Evolutionary conservation across 2,329 filamentous ascomycete genomes (phyloP), one percentile per base, ranked within the genome.

Genomic region (Fusarium scirpi): DNA sequence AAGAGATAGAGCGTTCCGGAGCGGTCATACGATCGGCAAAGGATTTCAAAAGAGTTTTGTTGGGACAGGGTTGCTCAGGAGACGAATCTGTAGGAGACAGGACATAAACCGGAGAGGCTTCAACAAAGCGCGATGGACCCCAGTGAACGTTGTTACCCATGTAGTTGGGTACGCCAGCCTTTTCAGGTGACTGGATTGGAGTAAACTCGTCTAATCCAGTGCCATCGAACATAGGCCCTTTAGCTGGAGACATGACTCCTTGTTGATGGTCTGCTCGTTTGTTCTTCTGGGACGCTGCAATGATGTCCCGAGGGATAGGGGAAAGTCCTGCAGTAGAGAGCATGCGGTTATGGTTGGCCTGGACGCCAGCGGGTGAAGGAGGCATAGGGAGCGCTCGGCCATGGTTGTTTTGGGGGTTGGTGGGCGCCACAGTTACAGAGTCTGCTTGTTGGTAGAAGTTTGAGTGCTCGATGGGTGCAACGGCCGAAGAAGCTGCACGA

Each of bases 21-120:
- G 8, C 22, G 13, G 58, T 52, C 8, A 72, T 53, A 11, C 67
- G 70, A 5, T 68, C 43, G 8, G 58, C 27, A 18, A 71, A 72
- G 13, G 53, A 61, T 6, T 52, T 29, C 2, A 56, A 30, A 11
- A 45, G 43, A n/a, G 58, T 22, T 2, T 46, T 41, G 15, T 30
- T 34, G n/a, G 58, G 58, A 18, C 68, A 44, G 24, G 15, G 51
- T 16, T 57, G 48, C 9, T 52, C 29, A 8, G 61, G 58, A 11
- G 61, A 63, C 3, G 65, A 71, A 7, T 44, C 44, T 3, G 52
- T 41, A 8, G 62, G 57, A 4, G 68, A 62, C 8, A 59, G 4
- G 9, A 38, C 16, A 13, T 49, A 32, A 6, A 6, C 25, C 3
- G 66, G 65, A 0, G 66, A 69, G 0, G 49, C n/a, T 0, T 56